These are phyloP conservation scores for Plasmodium coatneyi DNA, from an alignment of 169 alveolate genomes.

Conservation along the genomic window DNA sequence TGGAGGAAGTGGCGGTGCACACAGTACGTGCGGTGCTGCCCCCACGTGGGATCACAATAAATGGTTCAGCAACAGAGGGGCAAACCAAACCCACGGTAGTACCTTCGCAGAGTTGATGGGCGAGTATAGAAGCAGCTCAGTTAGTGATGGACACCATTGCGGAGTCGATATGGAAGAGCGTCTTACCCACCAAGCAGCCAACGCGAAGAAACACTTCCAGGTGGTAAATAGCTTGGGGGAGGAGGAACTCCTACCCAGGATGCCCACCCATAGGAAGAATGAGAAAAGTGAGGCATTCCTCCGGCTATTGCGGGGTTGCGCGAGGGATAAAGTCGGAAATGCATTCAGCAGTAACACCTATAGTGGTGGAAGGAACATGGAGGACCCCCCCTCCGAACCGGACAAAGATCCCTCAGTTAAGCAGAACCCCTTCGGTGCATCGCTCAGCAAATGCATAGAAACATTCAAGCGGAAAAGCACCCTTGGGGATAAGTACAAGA, in stretches of 20 bases:
- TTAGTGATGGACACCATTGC: neutral
- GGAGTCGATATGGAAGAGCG: neutral
- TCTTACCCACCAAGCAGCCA: neutral
- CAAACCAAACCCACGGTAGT: neutral
- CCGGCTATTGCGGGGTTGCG: neutral
- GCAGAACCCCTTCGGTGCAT: neutral
- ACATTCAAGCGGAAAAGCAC: neutral
- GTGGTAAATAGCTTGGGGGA: neutral
- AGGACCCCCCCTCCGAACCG: neutral
- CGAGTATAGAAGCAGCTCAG: neutral
- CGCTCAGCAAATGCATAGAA: conserved; percentile 12
- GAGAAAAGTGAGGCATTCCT: neutral
- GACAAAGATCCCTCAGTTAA: neutral
- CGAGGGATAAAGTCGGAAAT: neutral
- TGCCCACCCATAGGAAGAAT: neutral
- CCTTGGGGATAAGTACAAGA: neutral
- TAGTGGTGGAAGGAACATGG: neutral
- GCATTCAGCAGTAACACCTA: neutral
- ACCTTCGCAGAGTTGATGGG: neutral
- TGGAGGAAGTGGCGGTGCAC: neutral
- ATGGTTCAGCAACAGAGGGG: neutral
- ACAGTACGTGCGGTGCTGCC: neutral
- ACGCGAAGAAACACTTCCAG: neutral
- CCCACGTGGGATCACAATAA: neutral
- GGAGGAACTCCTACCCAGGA: neutral